phyloP scores from a whole-genome alignment of 495 filamentous ascomycete genomes.

The Hypoxylon lienhwacheense region DNA sequence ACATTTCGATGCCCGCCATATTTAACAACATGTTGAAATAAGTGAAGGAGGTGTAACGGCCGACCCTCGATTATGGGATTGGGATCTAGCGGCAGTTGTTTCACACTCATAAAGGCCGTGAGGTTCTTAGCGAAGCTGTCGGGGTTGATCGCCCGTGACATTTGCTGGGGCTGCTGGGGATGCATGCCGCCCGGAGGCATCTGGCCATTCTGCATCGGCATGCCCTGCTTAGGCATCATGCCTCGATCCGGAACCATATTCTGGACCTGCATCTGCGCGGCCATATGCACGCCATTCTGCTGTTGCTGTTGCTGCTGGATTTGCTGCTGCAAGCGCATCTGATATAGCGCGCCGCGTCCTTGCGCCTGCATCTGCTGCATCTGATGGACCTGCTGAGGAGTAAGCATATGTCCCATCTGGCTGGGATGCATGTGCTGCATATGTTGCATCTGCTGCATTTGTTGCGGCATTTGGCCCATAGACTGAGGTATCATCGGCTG shows the following conservation, averaged over 20 bases:
- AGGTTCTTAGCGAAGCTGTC: constrained; percentile 78
- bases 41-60: constrained; percentile 66
- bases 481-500: constrained; percentile 51
- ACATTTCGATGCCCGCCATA: constrained; percentile 75
- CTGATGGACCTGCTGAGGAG: constrained; percentile 43
- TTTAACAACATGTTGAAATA: constrained; percentile 76
- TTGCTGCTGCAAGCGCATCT: constrained; percentile 72
- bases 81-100: constrained; percentile 67
- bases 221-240: constrained; percentile 54
- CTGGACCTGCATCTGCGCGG: constrained; percentile 46
- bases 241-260: constrained; percentile 49
- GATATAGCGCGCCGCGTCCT: constrained; percentile 56
- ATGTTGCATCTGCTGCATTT: constrained; percentile 47
- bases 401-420: constrained; percentile 39
- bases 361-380: constrained; percentile 55
- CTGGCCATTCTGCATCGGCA: constrained; percentile 51
- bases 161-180: constrained; percentile 41
- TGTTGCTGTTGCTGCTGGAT: constrained; percentile 68
- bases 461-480: constrained; percentile 47
- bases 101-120: constrained; percentile 68
- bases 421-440: constrained; percentile 46
- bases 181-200: constrained; percentile 49
- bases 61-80: constrained; percentile 72
- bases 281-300: constrained; percentile 57
- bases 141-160: constrained; percentile 47